Evolutionary conservation across 768 basidiomycete species (phyloP).

Genomic region (Ephemerocybe angulata): DNA sequence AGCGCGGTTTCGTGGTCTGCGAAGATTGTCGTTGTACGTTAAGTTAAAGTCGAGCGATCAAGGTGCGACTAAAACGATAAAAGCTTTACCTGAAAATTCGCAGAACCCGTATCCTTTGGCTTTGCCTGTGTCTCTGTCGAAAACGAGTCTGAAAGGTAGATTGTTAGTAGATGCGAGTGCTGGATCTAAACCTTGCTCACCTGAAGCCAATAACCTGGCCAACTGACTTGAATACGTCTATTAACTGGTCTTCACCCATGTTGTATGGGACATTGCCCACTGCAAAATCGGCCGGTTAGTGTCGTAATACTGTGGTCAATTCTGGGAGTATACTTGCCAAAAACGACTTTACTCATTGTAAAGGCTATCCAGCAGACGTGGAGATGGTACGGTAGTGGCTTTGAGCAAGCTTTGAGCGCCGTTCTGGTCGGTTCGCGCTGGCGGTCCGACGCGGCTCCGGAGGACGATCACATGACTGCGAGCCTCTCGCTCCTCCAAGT

Average conservation of each 20-base stretch:
- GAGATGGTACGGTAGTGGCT: neutral
- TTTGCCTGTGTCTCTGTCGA: slow-evolving; percentile 91
- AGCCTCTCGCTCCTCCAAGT: too few relatives aligned
- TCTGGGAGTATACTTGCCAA: slow-evolving; percentile 46
- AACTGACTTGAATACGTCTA: slow-evolving; percentile 84
- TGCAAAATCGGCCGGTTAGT: slow-evolving; percentile 18
- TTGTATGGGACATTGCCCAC: slow-evolving; percentile 91
- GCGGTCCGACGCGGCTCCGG: too few relatives aligned
- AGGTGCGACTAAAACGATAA: neutral
- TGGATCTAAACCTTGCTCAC: slow-evolving; percentile 33
- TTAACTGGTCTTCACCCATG: slow-evolving; percentile 85
- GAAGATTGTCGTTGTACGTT: neutral
- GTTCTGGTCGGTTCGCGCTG: too few relatives aligned
- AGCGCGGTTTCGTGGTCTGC: slow-evolving; percentile 89
- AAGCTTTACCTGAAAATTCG: slow-evolving; percentile 80
- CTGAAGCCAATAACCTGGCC: slow-evolving; percentile 88
- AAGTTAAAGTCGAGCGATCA: neutral
- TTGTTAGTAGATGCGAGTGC: slow-evolving; percentile 5
- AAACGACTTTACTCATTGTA: slow-evolving; percentile 60
- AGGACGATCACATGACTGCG: too few relatives aligned
- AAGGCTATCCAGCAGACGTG: neutral
- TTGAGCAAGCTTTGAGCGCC: neutral
- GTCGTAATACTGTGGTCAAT: neutral
- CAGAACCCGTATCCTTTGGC: slow-evolving; percentile 93
- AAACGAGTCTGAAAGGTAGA: slow-evolving; percentile 63